A percentile compares a stretch with the other conserved stretches of the same genome.
Conservation (phyloP, 805 yeast genomes). For the Cyberlindnera xishuangbannaensis region DNA sequence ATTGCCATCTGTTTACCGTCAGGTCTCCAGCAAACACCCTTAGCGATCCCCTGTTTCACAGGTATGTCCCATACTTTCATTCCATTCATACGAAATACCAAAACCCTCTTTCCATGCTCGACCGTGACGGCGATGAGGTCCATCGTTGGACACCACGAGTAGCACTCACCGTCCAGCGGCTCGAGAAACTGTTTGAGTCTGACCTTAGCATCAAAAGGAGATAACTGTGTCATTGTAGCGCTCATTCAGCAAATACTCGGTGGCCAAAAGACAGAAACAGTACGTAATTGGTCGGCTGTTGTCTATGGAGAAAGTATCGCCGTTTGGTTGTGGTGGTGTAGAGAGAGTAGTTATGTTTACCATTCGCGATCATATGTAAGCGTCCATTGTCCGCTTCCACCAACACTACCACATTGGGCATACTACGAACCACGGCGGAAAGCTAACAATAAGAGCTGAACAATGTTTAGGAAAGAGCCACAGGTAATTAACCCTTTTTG, state of each 20-base stretch:
- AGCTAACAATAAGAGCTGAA: too few species aligned
- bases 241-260: too few species aligned
- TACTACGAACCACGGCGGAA: too few species aligned
- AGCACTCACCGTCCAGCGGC: conserved; percentile 12
- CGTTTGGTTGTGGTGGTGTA: too few species aligned
- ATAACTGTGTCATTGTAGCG: not conserved
- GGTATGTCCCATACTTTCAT: conserved; percentile 46
- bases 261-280: too few species aligned
- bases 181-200: conserved; percentile 5
- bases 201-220: conserved; percentile 1
- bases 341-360: too few species aligned
- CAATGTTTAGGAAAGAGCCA: conserved; percentile 23
- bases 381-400: too few species aligned
- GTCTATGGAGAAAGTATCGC: too few species aligned
- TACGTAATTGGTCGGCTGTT: too few species aligned
- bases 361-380: too few species aligned
- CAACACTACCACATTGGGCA: too few species aligned
- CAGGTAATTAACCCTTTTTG: conserved; percentile 1
- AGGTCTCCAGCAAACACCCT: conserved; percentile 28
- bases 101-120: conserved; percentile 38
- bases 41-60: conserved; percentile 20
- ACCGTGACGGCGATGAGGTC: conserved; percentile 44
- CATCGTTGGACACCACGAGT: conserved; percentile 46
- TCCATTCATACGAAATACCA: conserved; percentile 50
- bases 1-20: conserved; percentile 40